Base-by-base conservation (phyloP, 257 asterid species). In the Nicotiana sylvestris region DNA sequence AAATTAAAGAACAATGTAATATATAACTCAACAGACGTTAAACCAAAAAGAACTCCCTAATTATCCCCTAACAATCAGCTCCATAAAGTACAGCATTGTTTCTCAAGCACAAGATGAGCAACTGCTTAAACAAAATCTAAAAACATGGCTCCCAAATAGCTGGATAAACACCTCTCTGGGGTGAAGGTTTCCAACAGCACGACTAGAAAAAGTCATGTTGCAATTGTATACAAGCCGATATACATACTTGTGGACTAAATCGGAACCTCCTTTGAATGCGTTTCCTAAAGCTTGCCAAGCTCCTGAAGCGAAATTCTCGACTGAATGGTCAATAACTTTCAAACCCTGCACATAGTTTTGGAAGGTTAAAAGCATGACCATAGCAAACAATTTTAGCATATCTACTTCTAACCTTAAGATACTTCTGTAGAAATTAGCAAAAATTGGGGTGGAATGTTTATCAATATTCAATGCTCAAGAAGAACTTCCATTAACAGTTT, bases 201-300 rank as follows among this genome's bases (percentile, higher is more conserved):
- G 13, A 72, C 35, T 25, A 72, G 27, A 30, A 46, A 72, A 43
- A 72, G 21, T 25, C n/a, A 43, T 13, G n/a, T 46, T 33, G 53
- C 77, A 64, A 65, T 46, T 18, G 49, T 33, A 65, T 21, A 65
- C 39, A 65, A 65, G 77, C 53, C 29, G 55, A 46, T 91, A 83
- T 90, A 87, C 92, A 83, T 90, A 87, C 94, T 86, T 85, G 79
- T 93, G 87, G 86, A 92, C 92, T 57, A 93, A 87, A 86, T 85
- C 85, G 70, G 94, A 94, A 85, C 94, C 87, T 87, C 97, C 99
- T 94, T 89, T 96, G 91, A 88, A 93, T 62, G 98, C 98, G 90
- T 89, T 90, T 91, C 99, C 99, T 30, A 96, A 83, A 86, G 97
- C 99, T 86, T 89, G 90, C 99, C 99, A 96, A 86, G 99, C 99